Percentiles rank a stretch among this genome's conserved stretches.
Conservation (phyloP, 345 rosid species). For the Eucalyptus fibrosa region DNA sequence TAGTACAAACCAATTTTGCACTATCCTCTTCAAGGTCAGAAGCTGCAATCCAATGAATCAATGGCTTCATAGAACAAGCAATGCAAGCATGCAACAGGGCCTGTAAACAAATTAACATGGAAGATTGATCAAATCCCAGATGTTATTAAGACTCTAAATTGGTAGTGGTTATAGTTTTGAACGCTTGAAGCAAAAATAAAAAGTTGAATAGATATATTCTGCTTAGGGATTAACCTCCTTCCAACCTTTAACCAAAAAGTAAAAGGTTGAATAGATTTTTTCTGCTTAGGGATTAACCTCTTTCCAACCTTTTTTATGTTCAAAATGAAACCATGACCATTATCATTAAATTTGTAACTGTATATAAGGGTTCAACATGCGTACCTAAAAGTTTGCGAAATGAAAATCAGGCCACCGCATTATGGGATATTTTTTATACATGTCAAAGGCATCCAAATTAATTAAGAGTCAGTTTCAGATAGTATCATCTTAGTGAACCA, state of each 20-base stretch:
- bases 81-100: constrained; percentile 97
- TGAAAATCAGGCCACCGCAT: neutral
- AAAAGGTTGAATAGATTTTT: neutral
- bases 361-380: neutral
- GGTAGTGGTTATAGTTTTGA: neutral
- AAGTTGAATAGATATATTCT: neutral
- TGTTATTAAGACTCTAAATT: neutral
- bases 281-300: neutral
- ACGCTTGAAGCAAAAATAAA: neutral
- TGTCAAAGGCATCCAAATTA: neutral
- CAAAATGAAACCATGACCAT: neutral
- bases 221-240: neutral
- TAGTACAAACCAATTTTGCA: constrained; percentile 37
- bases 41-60: constrained; percentile 91
- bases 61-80: constrained; percentile 77
- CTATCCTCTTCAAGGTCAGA: constrained; percentile 93
- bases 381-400: neutral
- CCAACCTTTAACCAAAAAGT: neutral
- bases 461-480: neutral
- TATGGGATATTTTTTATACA: neutral
- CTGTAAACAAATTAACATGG: constrained; percentile 15
- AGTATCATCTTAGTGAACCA: neutral
- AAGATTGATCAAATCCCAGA: neutral
- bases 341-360: neutral
- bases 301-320: neutral